Conservation (phyloP, 1,284 basidiomycete species). For the Moniliophthora roreri region DNA sequence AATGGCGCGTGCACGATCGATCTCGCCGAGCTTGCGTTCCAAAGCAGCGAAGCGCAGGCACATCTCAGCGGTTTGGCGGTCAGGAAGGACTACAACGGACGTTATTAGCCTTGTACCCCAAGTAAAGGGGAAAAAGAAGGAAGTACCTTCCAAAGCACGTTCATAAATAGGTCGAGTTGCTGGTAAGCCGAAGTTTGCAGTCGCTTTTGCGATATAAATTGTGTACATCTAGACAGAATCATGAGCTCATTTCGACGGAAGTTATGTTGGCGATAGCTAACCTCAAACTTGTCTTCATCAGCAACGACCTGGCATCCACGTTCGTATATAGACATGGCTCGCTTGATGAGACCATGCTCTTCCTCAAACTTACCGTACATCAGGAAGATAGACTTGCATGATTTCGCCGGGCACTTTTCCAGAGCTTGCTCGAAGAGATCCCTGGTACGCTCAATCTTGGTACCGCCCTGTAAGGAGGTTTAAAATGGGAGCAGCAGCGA, state of each 20-base stretch:
- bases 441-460: conserved; percentile 91
- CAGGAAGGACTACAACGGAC: conserved; percentile 63
- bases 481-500: not conserved
- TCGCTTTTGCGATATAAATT: conserved; percentile 97
- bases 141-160: conserved; percentile 80
- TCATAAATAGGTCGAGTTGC: conserved; percentile 98
- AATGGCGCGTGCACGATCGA: conserved; percentile 94
- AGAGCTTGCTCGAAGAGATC: conserved; percentile 98
- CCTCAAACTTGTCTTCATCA: conserved; percentile 93
- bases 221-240: conserved; percentile 78
- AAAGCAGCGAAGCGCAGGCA: conserved; percentile 94
- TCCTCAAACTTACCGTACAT: conserved; percentile 97
- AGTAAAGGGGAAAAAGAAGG: not conserved
- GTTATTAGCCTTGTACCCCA: conserved; percentile 6
- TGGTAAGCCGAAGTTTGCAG: conserved; percentile 92
- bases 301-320: conserved; percentile 86
- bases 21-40: conserved; percentile 98
- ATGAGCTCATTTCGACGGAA: conserved; percentile 8
- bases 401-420: conserved; percentile 94
- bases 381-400: conserved; percentile 92
- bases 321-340: conserved; percentile 96
- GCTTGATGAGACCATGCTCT: conserved; percentile 92
- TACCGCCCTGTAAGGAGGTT: conserved; percentile 64
- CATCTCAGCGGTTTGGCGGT: conserved; percentile 96
- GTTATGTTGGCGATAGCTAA: conserved; percentile 32